These are phyloP conservation scores for Penicillium angulare DNA, from an alignment of 495 filamentous ascomycete genomes.

Conservation along the genomic window DNA sequence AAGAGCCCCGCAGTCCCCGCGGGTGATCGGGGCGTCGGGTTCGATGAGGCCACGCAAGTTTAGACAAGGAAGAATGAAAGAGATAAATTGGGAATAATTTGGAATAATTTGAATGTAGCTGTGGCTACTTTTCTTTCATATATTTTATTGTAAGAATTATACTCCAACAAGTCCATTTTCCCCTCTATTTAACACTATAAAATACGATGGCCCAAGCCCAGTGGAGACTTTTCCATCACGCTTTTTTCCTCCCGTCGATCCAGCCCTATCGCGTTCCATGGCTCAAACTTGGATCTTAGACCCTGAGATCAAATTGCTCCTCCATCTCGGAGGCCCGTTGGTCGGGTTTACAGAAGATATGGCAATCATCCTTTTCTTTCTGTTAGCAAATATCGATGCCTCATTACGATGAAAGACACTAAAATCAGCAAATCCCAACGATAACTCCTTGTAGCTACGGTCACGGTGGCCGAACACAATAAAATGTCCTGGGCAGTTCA, in stretches of 20 bases:
- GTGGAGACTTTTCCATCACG: too few relatives aligned
- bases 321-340: conserved; percentile 82
- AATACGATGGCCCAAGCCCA: too few relatives aligned
- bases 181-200: too few relatives aligned
- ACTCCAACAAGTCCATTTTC: too few relatives aligned
- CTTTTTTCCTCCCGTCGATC: too few relatives aligned
- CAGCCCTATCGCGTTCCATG: too few relatives aligned
- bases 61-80: background rate
- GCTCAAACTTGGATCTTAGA: too few relatives aligned
- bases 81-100: conserved; percentile 4
- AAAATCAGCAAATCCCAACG: conserved; percentile 90
- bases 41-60: conserved; percentile 6
- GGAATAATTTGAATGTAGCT: background rate
- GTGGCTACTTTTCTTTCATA: background rate
- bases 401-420: conserved; percentile 91
- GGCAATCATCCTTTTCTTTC: conserved; percentile 93
- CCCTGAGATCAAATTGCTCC: conserved; percentile 87
- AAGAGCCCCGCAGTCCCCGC: conserved; percentile 30
- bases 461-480: conserved; percentile 75
- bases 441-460: conserved; percentile 83
- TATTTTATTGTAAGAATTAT: too few relatives aligned
- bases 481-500: conserved; percentile 95
- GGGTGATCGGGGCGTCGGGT: conserved; percentile 19
- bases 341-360: conserved; percentile 85
- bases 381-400: too few relatives aligned